A percentile compares a stretch with the other conserved stretches of the same genome.
Conservation (phyloP, 306 rosid species). For the Acacia melanoxylon region DNA sequence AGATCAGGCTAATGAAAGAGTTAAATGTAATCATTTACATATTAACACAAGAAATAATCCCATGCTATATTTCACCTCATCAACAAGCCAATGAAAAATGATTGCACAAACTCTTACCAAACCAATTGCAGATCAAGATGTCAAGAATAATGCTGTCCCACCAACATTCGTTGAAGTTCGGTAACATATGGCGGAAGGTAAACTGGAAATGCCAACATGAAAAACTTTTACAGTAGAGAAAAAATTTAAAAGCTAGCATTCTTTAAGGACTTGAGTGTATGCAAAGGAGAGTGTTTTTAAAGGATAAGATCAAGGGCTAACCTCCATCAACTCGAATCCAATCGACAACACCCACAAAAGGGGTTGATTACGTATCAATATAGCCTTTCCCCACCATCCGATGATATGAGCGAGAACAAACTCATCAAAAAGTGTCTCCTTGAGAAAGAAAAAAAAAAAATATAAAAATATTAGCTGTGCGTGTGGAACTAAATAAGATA, state of each 20-base stretch:
- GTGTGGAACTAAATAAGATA: constrained; percentile 24
- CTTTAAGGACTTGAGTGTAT: constrained; percentile 3
- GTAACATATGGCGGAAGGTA: constrained; percentile 97
- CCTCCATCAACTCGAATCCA: constrained; percentile 98
- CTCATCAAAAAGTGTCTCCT: constrained; percentile 98
- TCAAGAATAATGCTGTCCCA: constrained; percentile 99
- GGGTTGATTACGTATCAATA: constrained; percentile 96
- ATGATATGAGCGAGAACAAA: constrained; percentile 94
- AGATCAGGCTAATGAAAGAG: neutral
- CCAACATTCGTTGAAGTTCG: constrained; percentile 99
- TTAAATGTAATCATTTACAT: neutral
- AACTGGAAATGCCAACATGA: constrained; percentile 53
- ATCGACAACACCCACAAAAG: constrained; percentile 94
- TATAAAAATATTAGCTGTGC: neutral
- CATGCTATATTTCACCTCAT: constrained; percentile 17
- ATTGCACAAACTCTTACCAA: constrained; percentile 63
- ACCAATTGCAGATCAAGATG: constrained; percentile 97
- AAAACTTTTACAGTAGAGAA: constrained; percentile 15
- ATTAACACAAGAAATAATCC: neutral
- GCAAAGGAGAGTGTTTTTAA: neutral
- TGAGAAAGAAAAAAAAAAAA: neutral
- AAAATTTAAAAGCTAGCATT: constrained; percentile 3
- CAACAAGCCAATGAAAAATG: constrained; percentile 1
- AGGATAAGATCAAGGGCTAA: constrained; percentile 34
- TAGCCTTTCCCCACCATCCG: constrained; percentile 99